These are phyloP conservation scores for Mycena latifolia DNA, from an alignment of 768 basidiomycete genomes.

Conservation along the genomic window DNA sequence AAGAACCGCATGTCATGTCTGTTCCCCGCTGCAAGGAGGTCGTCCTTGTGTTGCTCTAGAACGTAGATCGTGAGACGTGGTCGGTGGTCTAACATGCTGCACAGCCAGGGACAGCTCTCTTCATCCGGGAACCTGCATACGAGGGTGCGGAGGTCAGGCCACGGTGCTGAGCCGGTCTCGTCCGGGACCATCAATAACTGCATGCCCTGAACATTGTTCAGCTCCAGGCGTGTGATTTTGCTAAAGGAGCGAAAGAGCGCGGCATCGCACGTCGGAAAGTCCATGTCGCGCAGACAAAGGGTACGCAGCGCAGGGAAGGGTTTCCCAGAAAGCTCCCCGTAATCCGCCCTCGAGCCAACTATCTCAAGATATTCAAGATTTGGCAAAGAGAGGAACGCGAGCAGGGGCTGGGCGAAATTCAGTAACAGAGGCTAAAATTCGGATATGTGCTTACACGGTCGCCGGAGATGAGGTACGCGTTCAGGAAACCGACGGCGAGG, in stretches of 20 bases:
- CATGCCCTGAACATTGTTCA: conserved; percentile 14
- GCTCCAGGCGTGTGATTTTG: conserved; percentile 27
- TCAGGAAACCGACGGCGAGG: conserved; percentile 41
- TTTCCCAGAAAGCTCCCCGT: conserved; percentile 32
- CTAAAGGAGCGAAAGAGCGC: conserved; percentile 30
- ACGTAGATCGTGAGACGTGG: conserved; percentile 14
- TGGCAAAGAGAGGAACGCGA: conserved; percentile 38
- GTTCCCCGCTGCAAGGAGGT: neutral
- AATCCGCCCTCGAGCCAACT: conserved; percentile 31
- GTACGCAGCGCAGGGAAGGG: conserved; percentile 16
- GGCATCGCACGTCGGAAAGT: neutral
- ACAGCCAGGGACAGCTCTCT: conserved; percentile 13
- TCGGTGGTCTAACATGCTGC: conserved; percentile 4
- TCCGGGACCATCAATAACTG: conserved; percentile 8
- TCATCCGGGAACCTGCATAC: conserved; percentile 2
- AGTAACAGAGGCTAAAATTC: neutral
- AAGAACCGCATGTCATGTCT: conserved; percentile 15
- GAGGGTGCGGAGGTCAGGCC: conserved; percentile 26
- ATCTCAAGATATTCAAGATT: conserved; percentile 50
- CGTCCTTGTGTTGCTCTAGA: conserved; percentile 1
- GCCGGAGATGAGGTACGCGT: neutral
- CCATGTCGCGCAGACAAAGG: conserved; percentile 28
- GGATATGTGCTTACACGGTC: conserved; percentile 1
- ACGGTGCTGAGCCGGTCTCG: conserved; percentile 8
- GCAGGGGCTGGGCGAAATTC: conserved; percentile 22